These are phyloP conservation scores for Panellus pusillus DNA, from an alignment of 768 basidiomycete genomes.

Conservation along the genomic window DNA sequence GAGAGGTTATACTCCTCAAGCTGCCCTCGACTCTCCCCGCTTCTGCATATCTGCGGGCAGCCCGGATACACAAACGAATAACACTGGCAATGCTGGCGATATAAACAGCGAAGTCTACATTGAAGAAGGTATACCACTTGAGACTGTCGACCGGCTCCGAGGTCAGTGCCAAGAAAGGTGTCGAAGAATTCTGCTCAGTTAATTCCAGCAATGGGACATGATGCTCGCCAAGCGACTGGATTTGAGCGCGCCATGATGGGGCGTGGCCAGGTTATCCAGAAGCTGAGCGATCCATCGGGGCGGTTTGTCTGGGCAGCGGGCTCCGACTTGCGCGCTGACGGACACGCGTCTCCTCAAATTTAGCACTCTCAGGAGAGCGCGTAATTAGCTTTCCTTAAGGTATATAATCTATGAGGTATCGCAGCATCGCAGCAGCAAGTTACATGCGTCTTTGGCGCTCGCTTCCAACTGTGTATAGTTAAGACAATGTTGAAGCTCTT, in stretches of 20 bases:
- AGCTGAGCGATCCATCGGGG: constrained; percentile 62
- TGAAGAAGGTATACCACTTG: constrained; percentile 74
- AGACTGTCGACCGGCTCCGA: constrained; percentile 65
- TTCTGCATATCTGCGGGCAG: constrained; percentile 92
- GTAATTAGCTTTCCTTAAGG: background rate
- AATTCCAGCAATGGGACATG: constrained; percentile 82
- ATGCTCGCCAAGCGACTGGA: constrained; percentile 62
- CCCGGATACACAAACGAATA: constrained; percentile 55
- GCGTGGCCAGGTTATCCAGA: constrained; percentile 90
- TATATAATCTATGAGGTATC: background rate
- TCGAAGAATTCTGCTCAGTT: background rate
- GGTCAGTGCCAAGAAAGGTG: constrained; percentile 37
- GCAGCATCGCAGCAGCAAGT: constrained; percentile 3
- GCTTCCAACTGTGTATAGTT: constrained; percentile 47
- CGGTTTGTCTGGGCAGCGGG: constrained; percentile 92
- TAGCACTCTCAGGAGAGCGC: constrained; percentile 30
- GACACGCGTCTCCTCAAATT: constrained; percentile 85
- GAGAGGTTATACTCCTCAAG: constrained; percentile 83
- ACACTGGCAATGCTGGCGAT: constrained; percentile 56
- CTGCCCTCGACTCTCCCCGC: constrained; percentile 90
- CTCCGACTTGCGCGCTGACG: constrained; percentile 86
- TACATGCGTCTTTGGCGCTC: constrained; percentile 71
- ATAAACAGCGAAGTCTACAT: constrained; percentile 85
- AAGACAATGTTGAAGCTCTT: background rate
- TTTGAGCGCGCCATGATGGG: constrained; percentile 69